These are phyloP conservation scores for Aspergillus novoparasiticus DNA, from an alignment of 2,329 filamentous ascomycete genomes.

Conservation along the genomic window DNA sequence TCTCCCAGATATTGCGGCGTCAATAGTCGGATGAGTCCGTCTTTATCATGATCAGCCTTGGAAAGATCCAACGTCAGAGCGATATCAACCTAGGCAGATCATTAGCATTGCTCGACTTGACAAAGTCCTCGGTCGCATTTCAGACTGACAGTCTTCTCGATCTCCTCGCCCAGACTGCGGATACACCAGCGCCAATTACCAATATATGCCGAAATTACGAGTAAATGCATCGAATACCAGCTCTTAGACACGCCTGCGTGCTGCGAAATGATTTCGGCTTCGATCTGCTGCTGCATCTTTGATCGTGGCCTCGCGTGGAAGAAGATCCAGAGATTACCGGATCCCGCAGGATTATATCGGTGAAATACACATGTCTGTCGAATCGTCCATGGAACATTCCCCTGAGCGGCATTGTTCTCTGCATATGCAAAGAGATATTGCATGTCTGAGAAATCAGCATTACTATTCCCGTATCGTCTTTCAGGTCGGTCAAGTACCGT, in stretches of 20 bases:
- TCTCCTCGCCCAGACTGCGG: slow-evolving; percentile 12
- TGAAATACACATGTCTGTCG: slow-evolving; percentile 23
- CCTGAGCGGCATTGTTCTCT: slow-evolving; percentile 3
- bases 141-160: slow-evolving; percentile 16
- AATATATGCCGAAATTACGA: slow-evolving; percentile 16
- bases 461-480: background rate
- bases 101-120: background rate
- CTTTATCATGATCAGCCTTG: background rate
- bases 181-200: slow-evolving; percentile 18
- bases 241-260: background rate
- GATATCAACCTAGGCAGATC: slow-evolving; percentile 12
- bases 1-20: slow-evolving; percentile 18
- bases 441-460: slow-evolving; percentile 16
- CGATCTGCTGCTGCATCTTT: slow-evolving; percentile 11
- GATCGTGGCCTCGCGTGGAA: slow-evolving; percentile 15
- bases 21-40: slow-evolving; percentile 5
- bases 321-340: slow-evolving; percentile 22
- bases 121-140: background rate
- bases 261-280: background rate
- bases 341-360: slow-evolving; percentile 11
- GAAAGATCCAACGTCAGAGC: slow-evolving; percentile 17
- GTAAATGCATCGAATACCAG: slow-evolving; percentile 18
- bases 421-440: slow-evolving; percentile 21
- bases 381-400: slow-evolving; percentile 16
- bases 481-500: background rate